These are phyloP conservation scores for Malassezia sympodialis DNA, from an alignment of 1,284 basidiomycete species.

Conservation along the genomic window DNA sequence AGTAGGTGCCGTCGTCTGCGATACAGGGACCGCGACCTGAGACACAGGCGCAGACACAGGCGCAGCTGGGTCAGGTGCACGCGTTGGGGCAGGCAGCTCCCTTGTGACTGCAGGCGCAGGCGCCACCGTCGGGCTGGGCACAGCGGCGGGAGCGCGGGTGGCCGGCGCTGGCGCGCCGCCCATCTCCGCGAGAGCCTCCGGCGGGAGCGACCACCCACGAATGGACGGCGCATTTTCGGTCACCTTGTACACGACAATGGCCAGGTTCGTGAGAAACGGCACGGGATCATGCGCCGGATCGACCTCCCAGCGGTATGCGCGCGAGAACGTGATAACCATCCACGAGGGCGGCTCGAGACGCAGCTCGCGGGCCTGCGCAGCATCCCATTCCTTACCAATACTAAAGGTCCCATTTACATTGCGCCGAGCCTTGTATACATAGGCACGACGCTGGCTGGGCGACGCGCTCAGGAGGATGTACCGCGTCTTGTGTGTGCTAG, in stretches of 20 bases:
- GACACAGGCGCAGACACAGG: not conserved
- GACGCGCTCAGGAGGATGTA: constrained; percentile 41
- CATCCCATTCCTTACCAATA: constrained; percentile 90
- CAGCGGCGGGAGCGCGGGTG: not conserved
- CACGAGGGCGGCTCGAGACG: constrained; percentile 55
- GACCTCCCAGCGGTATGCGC: constrained; percentile 41
- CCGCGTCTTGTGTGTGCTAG: constrained; percentile 29
- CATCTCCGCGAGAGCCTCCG: not conserved
- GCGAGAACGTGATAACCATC: constrained; percentile 32
- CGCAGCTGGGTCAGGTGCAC: not conserved
- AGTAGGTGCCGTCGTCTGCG: not conserved
- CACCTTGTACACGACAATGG: not conserved
- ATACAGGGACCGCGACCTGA: not conserved
- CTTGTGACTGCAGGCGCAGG: not conserved
- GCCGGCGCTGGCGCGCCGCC: not conserved
- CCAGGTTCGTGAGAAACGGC: constrained; percentile 1
- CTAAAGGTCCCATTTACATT: constrained; percentile 92
- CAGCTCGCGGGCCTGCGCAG: constrained; percentile 68
- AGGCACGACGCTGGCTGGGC: constrained; percentile 31
- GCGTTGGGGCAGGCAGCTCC: not conserved
- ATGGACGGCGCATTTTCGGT: not conserved
- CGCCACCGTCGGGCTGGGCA: not conserved
- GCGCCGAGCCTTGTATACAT: constrained; percentile 74
- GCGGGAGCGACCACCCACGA: not conserved
- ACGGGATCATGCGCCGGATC: constrained; percentile 21